Base-by-base conservation (phyloP, 768 basidiomycete genomes). In the Termitomyces heimii region DNA sequence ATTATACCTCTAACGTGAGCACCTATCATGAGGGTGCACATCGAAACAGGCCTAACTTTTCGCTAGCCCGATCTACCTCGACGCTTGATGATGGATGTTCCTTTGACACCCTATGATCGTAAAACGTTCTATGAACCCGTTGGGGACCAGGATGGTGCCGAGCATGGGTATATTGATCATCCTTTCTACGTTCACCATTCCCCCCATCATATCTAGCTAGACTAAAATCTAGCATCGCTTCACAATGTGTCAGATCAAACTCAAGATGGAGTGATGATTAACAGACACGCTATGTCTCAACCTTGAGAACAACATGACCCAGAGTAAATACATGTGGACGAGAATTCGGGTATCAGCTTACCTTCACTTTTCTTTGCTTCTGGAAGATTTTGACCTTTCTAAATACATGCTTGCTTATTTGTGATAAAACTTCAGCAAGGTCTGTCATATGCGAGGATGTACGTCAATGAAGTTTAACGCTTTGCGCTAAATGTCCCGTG, bases 1-100 rank as follows among this genome's bases (percentile, higher is more conserved):
- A 52, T 4, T 75, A 66, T 63, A 61, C 70, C 24, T 61, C 73
- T 4, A 75, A 73, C 53, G 72, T 71, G 46, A 54, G 71, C 24
- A 13, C 51, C 8, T n/a, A 8, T 31, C 13, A 16, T 24, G 13
- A 42, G 4, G n/a, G 5, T 53, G 49, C 18, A 5, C 13, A 22
- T 37, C 24, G 31, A 4, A 7, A 29, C 20, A 5, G 20, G 20
- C 18, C 13, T 22, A 22, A 48, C n/a, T 48, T 14, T 16, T 10
- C 22, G 31, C 43, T 31, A 53, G 53, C 53, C 53, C 10, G 53
- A 53, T 24, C 53, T 53, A 24, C 53, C 40, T 10, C 39, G 4
- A 8, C 40, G 53, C 13, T 24, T 53, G 40, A 43, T 42, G n/a
- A 53, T 43, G 42, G 16, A 53, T 22, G 26, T 53, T 22, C 29